A percentile compares a stretch with the other conserved stretches of the same genome.
Conservation (phyloP, 1,139 yeast species). For the Sugiyamaella japonica region DNA sequence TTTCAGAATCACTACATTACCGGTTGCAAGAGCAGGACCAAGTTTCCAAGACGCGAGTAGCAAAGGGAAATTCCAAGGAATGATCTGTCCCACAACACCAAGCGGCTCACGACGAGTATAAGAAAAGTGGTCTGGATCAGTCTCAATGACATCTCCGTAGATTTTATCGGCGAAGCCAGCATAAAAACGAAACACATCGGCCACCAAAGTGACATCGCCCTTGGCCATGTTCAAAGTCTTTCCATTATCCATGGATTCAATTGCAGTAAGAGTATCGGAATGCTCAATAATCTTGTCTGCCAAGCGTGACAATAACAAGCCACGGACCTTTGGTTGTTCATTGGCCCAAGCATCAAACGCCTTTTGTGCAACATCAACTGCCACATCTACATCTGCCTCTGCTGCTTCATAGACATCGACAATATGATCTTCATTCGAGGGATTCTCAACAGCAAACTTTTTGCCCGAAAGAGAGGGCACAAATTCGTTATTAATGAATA, state of each 20-base stretch:
- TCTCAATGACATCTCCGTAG: constrained; percentile 67
- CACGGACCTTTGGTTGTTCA: constrained; percentile 48
- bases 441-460: constrained; percentile 47
- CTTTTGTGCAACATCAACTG: constrained; percentile 58
- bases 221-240: constrained; percentile 50
- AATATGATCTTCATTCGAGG: constrained; percentile 53
- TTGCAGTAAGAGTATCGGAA: constrained; percentile 50
- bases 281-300: constrained; percentile 56
- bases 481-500: constrained; percentile 81
- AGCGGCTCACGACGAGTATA: constrained; percentile 70
- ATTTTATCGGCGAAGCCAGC: constrained; percentile 88
- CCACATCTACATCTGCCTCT: constrained; percentile 56
- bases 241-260: constrained; percentile 64
- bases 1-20: constrained; percentile 72
- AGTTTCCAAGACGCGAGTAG: constrained; percentile 72
- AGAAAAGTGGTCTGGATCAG: constrained; percentile 59
- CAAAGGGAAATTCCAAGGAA: constrained; percentile 89
- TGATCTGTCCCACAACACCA: constrained; percentile 87
- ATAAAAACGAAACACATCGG: constrained; percentile 53
- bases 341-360: constrained; percentile 55
- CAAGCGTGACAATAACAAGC: constrained; percentile 48
- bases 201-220: constrained; percentile 61
- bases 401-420: constrained; percentile 56
- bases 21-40: constrained; percentile 79
- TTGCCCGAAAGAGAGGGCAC: constrained; percentile 62